A percentile compares a stretch with the other conserved stretches of the same genome.
phyloP scores from a whole-genome alignment of 768 basidiomycete genomes.

The Lactarius psammicola region DNA sequence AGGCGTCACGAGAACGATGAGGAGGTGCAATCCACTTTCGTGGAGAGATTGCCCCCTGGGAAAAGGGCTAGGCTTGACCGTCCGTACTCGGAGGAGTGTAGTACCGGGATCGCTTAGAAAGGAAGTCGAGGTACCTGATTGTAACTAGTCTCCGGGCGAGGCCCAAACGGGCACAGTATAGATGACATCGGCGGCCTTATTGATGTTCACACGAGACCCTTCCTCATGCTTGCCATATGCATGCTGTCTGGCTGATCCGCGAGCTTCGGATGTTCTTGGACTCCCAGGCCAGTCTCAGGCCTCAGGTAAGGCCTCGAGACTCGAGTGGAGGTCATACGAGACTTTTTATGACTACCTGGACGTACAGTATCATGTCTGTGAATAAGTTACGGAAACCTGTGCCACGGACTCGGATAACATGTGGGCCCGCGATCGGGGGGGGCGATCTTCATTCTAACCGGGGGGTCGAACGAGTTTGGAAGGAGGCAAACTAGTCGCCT shows the following conservation, averaged over 20 bases:
- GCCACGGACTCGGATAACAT: not conserved
- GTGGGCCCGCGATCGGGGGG: not conserved
- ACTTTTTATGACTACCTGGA: too few relatives aligned
- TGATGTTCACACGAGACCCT: not conserved
- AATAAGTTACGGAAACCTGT: too few relatives aligned
- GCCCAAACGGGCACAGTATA: not conserved
- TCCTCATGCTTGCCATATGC: not conserved
- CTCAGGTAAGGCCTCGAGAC: not conserved
- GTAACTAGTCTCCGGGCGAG: not conserved
- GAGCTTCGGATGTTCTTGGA: not conserved
- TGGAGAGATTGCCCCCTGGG: conserved; percentile 1
- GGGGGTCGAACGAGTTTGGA: not conserved
- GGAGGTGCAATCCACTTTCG: not conserved
- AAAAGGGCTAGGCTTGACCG: conserved; percentile 14
- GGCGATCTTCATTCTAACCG: not conserved
- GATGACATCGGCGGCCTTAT: not conserved
- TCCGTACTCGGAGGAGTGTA: not conserved
- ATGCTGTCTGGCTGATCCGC: not conserved
- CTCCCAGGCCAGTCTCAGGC: not conserved
- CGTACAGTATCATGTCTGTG: not conserved
- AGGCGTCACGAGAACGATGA: conserved; percentile 3
- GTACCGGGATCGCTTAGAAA: not conserved
- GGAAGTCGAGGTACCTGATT: not conserved
- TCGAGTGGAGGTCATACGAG: too few relatives aligned
- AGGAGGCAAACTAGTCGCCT: not conserved